Base-by-base conservation (phyloP, 2,329 filamentous ascomycete genomes). In the Colletotrichum truncatum region DNA sequence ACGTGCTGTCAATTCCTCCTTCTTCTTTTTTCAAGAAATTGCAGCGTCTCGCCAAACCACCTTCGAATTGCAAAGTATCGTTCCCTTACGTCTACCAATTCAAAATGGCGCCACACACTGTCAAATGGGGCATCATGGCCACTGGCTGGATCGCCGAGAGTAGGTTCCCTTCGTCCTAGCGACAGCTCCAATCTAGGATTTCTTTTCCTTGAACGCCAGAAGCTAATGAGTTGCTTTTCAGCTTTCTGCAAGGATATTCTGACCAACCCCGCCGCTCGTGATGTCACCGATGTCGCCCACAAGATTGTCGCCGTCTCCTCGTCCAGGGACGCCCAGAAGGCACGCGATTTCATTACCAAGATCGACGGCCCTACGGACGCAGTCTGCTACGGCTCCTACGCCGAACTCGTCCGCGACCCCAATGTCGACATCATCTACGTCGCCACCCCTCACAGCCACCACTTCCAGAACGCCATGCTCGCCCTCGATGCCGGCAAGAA, bases 391-490 rank as follows among this genome's bases (percentile, higher is more conserved):
- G 92, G 91, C 64, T 93, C 90, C 10, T 97, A 97, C 78, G 85
- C 89, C 67, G 92, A 94, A 75, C 86, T 97, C 26, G 93, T 95
- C 25, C 85, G 87, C 53, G 93, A 97, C 75, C 82, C 90, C 6
- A 86, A 93, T 72, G 87, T 97, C 70, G 92, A 97, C 77, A 92
- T 97, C 71, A 80, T 97, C 79, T 97, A 97, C 78, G 88, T 97
- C 60, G 93, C 93, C 23, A 97, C 94, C 4, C 94, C 94, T 14
- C 94, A 97, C 81, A 94, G 92, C 72, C 94, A 97, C 77, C 94
- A 97, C 82, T 97, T 94, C 82, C 93, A 97, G 77, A 95, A 97
- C 79, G 87, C 89, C 68, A 93, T 94, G 87, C 86, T 97, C n/a
- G 91, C 90, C 43, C 84, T 97, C 38, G 87, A 93, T 70, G 92